phyloP scores from a whole-genome alignment of 495 filamentous ascomycete genomes.

The Eremomyces bilateralis region DNA sequence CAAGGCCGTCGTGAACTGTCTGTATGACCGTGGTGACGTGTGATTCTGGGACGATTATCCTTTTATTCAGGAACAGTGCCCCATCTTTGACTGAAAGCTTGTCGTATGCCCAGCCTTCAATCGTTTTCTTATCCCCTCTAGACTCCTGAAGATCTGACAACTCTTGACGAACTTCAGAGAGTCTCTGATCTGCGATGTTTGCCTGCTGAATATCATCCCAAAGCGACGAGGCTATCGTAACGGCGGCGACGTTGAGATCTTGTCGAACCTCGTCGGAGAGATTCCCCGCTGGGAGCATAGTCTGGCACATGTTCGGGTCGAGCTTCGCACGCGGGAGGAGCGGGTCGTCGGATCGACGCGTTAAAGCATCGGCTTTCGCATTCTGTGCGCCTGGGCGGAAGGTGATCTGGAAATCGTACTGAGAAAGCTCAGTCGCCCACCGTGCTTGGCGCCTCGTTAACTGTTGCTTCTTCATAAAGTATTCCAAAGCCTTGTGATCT shows the following conservation, averaged over 20 bases:
- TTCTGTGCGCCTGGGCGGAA: slow-evolving; percentile 8
- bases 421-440: slow-evolving; percentile 8
- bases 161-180: too few species aligned
- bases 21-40: too few species aligned
- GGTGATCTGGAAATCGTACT: slow-evolving; percentile 11
- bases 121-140: too few species aligned
- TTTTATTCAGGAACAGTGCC: too few species aligned
- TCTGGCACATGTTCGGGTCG: not conserved
- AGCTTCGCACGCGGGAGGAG: not conserved
- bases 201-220: too few species aligned
- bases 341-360: slow-evolving; percentile 5
- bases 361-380: slow-evolving; percentile 8
- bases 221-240: too few species aligned
- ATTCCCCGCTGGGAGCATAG: not conserved
- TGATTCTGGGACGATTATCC: too few species aligned
- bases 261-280: not conserved
- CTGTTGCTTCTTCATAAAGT: slow-evolving; percentile 11
- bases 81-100: too few species aligned
- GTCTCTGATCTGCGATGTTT: too few species aligned
- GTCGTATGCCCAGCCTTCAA: too few species aligned
- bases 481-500: slow-evolving; percentile 17
- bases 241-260: not conserved
- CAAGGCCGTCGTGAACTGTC: slow-evolving; percentile 1
- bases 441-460: slow-evolving; percentile 10
- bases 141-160: too few species aligned